These are phyloP conservation scores for Gracilaria domingensis DNA, from an alignment of 23 red algal genomes.

Conservation along the genomic window DNA sequence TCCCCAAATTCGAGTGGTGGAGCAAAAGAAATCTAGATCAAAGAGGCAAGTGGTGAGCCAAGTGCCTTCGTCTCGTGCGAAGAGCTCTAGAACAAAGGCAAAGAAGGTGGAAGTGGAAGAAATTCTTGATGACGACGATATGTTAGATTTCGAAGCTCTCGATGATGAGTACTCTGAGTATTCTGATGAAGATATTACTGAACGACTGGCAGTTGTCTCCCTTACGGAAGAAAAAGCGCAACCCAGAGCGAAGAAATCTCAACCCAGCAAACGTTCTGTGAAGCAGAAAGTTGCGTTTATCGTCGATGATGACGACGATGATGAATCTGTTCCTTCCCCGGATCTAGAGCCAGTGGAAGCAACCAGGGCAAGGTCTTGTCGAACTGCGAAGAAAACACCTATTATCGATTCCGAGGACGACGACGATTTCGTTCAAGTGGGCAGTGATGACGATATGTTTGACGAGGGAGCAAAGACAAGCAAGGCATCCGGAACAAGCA, in stretches of 20 bases:
- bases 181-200: conserved; percentile 10
- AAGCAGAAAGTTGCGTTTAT: background rate
- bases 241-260: background rate
- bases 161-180: conserved; percentile 5
- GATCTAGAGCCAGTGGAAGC: background rate
- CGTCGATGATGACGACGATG: background rate
- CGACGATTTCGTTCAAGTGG: background rate
- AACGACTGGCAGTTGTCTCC: conserved; percentile 18
- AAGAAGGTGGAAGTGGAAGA: conserved; percentile 5
- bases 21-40: background rate
- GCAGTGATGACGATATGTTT: background rate
- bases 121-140: conserved; percentile 25
- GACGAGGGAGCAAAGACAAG: background rate
- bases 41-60: background rate
- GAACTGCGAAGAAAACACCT: conserved; percentile 1
- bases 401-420: background rate
- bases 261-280: background rate
- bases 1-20: conserved; percentile 31
- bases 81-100: background rate
- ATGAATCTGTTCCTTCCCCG: background rate
- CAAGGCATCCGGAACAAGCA: background rate
- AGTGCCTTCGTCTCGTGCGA: background rate
- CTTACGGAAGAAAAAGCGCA: background rate
- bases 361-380: background rate
- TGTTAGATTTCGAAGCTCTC: conserved; percentile 1